These are phyloP conservation scores for Keqinozyma sinolaborantium DNA, from an alignment of 1,139 yeast species.

Conservation along the genomic window DNA sequence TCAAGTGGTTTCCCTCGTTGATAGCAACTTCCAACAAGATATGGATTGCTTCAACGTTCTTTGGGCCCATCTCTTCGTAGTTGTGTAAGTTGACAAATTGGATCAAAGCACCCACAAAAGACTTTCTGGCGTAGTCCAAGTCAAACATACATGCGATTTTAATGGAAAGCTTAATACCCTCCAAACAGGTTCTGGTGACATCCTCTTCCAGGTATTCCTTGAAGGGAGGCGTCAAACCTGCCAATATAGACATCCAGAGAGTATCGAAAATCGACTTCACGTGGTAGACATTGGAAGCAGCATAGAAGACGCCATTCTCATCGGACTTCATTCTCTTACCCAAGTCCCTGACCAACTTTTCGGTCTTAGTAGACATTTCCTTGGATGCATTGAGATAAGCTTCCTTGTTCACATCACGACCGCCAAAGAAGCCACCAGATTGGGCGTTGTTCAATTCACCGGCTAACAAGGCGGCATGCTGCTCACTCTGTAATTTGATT, in stretches of 20 bases:
- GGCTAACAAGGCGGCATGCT: conserved; percentile 83
- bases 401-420: conserved; percentile 73
- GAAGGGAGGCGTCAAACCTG: conserved; percentile 91
- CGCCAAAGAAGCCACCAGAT: conserved; percentile 66
- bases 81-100: conserved; percentile 83
- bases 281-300: conserved; percentile 80
- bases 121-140: conserved; percentile 77
- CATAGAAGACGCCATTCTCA: conserved; percentile 32
- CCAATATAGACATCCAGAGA: conserved; percentile 94
- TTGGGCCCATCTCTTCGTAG: conserved; percentile 71
- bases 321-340: conserved; percentile 45
- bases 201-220: conserved; percentile 83
- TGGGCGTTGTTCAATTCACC: conserved; percentile 43
- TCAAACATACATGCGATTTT: conserved; percentile 84
- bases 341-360: conserved; percentile 71
- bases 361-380: conserved; percentile 89
- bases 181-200: conserved; percentile 68
- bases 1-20: conserved; percentile 69
- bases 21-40: conserved; percentile 75
- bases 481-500: conserved; percentile 89
- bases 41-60: conserved; percentile 78
- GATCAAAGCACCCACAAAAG: conserved; percentile 86
- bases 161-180: conserved; percentile 80
- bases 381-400: conserved; percentile 90
- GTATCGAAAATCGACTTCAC: conserved; percentile 92